Evolutionary conservation across 208 protist species (phyloP).

Genomic region (Leptomonas seymouri): DNA sequence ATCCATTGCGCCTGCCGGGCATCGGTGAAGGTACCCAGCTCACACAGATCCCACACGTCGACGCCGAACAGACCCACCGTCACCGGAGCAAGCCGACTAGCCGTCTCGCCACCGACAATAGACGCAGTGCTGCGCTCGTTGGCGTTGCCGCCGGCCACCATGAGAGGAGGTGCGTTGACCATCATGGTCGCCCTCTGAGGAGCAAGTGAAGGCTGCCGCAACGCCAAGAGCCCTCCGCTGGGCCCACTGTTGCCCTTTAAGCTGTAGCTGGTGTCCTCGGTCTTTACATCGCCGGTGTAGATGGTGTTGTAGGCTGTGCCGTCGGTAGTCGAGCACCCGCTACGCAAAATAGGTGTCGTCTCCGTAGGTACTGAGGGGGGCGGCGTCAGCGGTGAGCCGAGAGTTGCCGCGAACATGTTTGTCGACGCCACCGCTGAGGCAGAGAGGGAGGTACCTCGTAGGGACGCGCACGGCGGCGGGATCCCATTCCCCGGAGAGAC

Average conservation of each 20-base stretch:
- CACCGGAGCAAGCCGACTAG: neutral
- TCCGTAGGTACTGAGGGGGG: neutral
- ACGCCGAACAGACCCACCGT: slow-evolving; percentile 50
- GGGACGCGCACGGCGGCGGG: neutral
- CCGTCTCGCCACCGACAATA: too few species aligned
- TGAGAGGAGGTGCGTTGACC: neutral
- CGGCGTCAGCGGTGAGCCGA: neutral
- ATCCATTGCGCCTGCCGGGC: slow-evolving; percentile 12
- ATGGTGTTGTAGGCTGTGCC: neutral
- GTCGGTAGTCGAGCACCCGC: neutral
- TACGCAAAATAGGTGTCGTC: neutral
- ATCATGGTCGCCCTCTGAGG: neutral
- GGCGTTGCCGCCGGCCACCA: neutral
- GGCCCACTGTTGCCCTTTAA: neutral
- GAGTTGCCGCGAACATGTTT: neutral
- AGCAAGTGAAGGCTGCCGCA: neutral
- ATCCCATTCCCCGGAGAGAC: too few species aligned
- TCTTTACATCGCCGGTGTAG: neutral
- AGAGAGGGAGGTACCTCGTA: neutral
- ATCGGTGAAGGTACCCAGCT: slow-evolving; percentile 35
- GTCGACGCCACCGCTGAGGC: neutral
- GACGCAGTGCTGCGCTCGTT: too few species aligned
- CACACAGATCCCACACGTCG: slow-evolving; percentile 39
- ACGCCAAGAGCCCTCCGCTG: neutral
- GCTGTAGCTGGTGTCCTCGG: neutral